A percentile compares a stretch with the other conserved stretches of the same genome.
phyloP scores from a whole-genome alignment of 1,284 basidiomycete species.

The Irpex rosettiformis region DNA sequence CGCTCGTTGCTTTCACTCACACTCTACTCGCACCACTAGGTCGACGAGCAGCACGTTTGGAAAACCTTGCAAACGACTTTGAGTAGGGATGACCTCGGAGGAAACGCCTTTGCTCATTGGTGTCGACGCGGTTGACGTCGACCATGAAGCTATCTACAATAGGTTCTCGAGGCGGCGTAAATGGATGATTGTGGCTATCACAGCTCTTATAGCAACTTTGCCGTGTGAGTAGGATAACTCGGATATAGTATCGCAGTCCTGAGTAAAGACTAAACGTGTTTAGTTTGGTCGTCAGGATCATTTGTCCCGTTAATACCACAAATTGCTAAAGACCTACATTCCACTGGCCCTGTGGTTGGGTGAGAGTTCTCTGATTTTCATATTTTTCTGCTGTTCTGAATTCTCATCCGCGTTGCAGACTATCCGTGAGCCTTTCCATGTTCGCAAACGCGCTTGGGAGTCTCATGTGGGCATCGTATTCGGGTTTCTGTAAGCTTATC shows the following conservation, averaged over 20 bases:
- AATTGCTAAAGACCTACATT: slow-evolving; percentile 57
- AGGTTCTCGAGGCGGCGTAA: slow-evolving; percentile 47
- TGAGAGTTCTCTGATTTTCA: slow-evolving; percentile 21
- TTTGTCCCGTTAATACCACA: slow-evolving; percentile 71
- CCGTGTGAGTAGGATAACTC: slow-evolving; percentile 36
- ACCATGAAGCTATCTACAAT: slow-evolving; percentile 40
- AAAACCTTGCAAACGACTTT: too few species aligned
- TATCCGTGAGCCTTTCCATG: slow-evolving; percentile 42
- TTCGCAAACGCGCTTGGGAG: slow-evolving; percentile 38
- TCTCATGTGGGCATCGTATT: slow-evolving; percentile 49
- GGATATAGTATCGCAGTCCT: background rate
- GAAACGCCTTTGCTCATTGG: slow-evolving; percentile 7
- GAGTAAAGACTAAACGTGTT: background rate
- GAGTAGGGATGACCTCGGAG: slow-evolving; percentile 7
- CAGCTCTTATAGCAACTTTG: slow-evolving; percentile 50
- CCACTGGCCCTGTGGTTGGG: slow-evolving; percentile 55
- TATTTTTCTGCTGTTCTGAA: background rate
- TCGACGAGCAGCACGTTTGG: background rate
- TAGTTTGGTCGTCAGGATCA: slow-evolving; percentile 65
- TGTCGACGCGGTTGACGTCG: background rate
- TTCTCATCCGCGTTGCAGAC: slow-evolving; percentile 25
- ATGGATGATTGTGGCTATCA: slow-evolving; percentile 31
- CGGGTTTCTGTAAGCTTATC: slow-evolving; percentile 43
- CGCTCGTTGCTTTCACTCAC: background rate
- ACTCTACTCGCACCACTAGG: background rate